Percentiles rank a stretch among this genome's conserved stretches.
phyloP scores from a whole-genome alignment of 495 filamentous ascomycete species.

The Trichoderma parareesei region DNA sequence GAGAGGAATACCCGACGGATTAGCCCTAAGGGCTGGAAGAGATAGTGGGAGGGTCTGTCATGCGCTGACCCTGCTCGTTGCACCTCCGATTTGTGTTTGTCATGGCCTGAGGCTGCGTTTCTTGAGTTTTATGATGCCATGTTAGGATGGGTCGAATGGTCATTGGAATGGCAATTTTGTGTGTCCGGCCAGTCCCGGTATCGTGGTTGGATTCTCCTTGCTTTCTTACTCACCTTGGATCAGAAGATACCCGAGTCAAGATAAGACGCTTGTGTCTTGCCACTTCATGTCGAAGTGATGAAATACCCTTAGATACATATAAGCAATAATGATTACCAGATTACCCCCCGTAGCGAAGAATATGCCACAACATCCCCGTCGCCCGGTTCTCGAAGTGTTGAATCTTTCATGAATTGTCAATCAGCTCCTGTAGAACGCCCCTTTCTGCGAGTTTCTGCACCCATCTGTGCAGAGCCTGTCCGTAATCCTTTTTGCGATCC shows the following conservation, averaged over 20 bases:
- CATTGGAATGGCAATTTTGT: not conserved
- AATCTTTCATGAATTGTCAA: constrained; percentile 6
- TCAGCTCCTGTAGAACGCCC: constrained; percentile 26
- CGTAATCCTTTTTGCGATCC: constrained; percentile 33
- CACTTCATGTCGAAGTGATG: too few relatives aligned
- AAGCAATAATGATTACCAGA: too few relatives aligned
- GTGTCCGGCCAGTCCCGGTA: not conserved
- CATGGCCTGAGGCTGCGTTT: not conserved
- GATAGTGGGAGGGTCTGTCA: not conserved
- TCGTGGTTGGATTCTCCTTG: not conserved
- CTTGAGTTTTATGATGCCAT: not conserved
- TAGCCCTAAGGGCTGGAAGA: constrained; percentile 26
- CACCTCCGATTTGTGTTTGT: not conserved
- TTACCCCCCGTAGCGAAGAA: not conserved
- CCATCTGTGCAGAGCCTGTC: constrained; percentile 36
- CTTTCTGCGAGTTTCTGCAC: constrained; percentile 33
- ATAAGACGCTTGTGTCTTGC: too few relatives aligned
- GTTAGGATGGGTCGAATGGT: not conserved
- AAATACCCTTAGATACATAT: too few relatives aligned
- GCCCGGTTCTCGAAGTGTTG: too few relatives aligned
- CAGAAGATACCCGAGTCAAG: not conserved
- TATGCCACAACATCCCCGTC: too few relatives aligned
- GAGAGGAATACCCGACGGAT: constrained; percentile 80
- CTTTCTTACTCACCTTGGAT: not conserved
- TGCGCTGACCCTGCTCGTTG: not conserved